Base-by-base conservation (phyloP, 78 protist genomes). In the Dictyostelium brefeldianum region DNA sequence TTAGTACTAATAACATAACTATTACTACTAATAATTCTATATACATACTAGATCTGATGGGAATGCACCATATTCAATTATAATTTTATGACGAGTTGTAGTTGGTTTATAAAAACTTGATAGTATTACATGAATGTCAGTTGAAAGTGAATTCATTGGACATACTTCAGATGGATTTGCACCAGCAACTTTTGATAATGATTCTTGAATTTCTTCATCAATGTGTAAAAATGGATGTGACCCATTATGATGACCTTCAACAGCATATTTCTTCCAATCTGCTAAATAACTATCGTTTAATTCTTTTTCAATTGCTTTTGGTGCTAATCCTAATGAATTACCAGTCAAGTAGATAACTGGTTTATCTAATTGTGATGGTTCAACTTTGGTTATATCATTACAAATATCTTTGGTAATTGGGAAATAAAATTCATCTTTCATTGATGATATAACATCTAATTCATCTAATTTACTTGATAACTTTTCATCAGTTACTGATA, bases 31-130 rank as follows among this genome's bases (percentile, higher is more conserved):
- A 12, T 3, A 3, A 36, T 3, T 36, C 43, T 3, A 36, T 36
- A 48, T 46, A 71, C 53, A 53, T 65, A 95, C 96, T 67, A 92
- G 92, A 79, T 98, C 99, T 1, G 97, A 92, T 17, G 99, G 99
- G 81, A 98, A 98, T n/a, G 98, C 97, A n/a, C 94, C 69, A 15
- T 29, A 71, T 94, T 98, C 99, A 43, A 96, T 83, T 31, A 98
- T 64, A 36, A 98, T 94, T 89, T 98, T 98, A 79, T 51, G 73
- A 20, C 98, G 62, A 51, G 18, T 18, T 1, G 29, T 83, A 9
- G 97, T 94, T 20, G 99, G 99, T 11, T 90, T 54, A 74, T 98
- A 98, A 71, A 98, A 98, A 43, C 97, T 62, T 3, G 80, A 64
- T 83, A 97, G 14, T 96, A 97, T 46, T 20, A 97, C 71, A 79